These are phyloP conservation scores for Tolypocladium sp. DNA, from an alignment of 2,329 filamentous ascomycete genomes.

Conservation along the genomic window DNA sequence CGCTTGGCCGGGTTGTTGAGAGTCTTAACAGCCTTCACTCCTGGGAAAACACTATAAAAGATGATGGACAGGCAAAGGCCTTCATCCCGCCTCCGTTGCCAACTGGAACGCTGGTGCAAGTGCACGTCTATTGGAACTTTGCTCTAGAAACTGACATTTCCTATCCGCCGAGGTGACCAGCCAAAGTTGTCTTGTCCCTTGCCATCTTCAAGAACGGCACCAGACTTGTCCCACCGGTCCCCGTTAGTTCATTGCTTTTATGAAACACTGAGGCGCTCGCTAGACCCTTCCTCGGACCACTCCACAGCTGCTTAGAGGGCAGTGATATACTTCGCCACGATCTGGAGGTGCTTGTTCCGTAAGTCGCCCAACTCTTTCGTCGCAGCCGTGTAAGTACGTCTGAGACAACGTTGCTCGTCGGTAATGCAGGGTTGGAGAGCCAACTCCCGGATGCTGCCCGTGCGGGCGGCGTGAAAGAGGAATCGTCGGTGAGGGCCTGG, in stretches of 20 bases:
- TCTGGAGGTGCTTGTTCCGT: slow-evolving; percentile 78
- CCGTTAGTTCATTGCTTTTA: slow-evolving; percentile 48
- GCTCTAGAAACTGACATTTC: background rate
- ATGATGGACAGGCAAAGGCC: no score
- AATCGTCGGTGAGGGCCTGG: slow-evolving; percentile 75
- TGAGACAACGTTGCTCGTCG: slow-evolving; percentile 35
- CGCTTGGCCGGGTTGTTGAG: background rate
- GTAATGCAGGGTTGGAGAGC: slow-evolving; percentile 45
- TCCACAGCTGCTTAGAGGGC: slow-evolving; percentile 46
- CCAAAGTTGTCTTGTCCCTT: slow-evolving; percentile 63
- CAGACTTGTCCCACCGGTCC: slow-evolving; percentile 79
- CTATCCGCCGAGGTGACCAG: slow-evolving; percentile 20
- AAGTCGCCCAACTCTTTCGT: slow-evolving; percentile 67
- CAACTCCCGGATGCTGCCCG: slow-evolving; percentile 67
- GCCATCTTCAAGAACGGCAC: slow-evolving; percentile 87
- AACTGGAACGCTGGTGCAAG: background rate
- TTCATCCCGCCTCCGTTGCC: background rate
- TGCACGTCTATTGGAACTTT: background rate
- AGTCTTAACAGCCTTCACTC: background rate
- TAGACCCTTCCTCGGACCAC: slow-evolving; percentile 26
- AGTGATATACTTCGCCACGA: slow-evolving; percentile 86
- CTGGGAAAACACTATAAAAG: no score
- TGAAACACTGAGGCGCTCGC: slow-evolving; percentile 31
- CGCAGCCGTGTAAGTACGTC: slow-evolving; percentile 56
- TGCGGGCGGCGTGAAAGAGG: slow-evolving; percentile 57